Conservation (phyloP, 306 rosid species). For the Sphenostylis stenocarpa region DNA sequence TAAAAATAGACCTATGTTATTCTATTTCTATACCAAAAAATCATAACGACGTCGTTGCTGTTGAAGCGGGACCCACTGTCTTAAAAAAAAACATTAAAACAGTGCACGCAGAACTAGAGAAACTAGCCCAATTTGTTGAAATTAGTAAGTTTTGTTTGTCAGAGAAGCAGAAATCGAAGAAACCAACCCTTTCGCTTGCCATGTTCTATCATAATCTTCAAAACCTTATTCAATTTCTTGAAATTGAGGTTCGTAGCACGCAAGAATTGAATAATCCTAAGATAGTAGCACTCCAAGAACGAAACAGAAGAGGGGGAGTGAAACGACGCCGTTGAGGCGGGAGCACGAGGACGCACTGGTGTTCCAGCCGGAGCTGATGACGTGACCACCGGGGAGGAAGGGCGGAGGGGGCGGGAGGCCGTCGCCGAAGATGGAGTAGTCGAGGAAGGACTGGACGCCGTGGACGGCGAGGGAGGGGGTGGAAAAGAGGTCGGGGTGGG, state of each 20-base stretch:
- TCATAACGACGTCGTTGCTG: too few relatives aligned
- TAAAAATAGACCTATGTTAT: too few relatives aligned
- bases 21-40: too few relatives aligned
- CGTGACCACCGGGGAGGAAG: background rate
- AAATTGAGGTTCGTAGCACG: background rate
- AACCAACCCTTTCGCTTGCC: too few relatives aligned
- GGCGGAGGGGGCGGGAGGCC: background rate
- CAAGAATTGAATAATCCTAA: background rate
- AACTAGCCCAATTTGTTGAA: too few relatives aligned
- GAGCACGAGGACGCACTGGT: background rate
- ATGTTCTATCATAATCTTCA: too few relatives aligned
- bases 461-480: conserved; percentile 55
- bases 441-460: conserved; percentile 45
- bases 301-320: background rate
- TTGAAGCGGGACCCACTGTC: too few relatives aligned
- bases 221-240: background rate
- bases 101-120: background rate
- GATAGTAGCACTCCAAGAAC: background rate
- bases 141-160: too few relatives aligned
- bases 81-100: too few relatives aligned
- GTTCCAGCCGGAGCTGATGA: background rate
- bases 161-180: too few relatives aligned
- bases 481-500: conserved; percentile 55
- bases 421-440: conserved; percentile 50
- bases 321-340: background rate